Percentiles rank a stretch among this genome's conserved stretches.
These are phyloP conservation scores for Cardamine occulta DNA, from an alignment of 345 rosid species.

Conservation along the genomic window DNA sequence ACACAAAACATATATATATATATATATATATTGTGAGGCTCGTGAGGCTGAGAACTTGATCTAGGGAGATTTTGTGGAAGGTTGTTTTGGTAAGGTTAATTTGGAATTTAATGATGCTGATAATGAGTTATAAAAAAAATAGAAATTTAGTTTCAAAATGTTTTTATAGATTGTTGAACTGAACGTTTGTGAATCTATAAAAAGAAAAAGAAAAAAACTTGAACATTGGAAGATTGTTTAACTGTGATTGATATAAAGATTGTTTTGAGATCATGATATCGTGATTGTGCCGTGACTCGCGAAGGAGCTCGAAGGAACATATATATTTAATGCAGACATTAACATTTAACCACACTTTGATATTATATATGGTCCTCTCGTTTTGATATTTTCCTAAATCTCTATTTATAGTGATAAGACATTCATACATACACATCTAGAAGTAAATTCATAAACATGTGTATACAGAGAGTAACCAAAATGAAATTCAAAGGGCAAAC, in stretches of 20 bases:
- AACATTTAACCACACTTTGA: neutral
- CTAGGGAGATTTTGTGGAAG: neutral
- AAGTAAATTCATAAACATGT: neutral
- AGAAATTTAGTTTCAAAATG: no score
- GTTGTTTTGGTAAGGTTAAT: neutral
- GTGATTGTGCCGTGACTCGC: neutral
- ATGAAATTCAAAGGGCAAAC: neutral
- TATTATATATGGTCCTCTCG: neutral
- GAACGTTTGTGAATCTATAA: neutral
- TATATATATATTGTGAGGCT: no score
- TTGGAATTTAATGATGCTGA: neutral
- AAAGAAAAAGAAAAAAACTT: no score
- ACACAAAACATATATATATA: no score
- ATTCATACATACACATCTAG: neutral
- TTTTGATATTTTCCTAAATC: neutral
- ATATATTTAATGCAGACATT: neutral
- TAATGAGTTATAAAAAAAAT: neutral
- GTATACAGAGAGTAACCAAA: neutral
- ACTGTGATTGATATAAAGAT: no score
- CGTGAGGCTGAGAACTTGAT: neutral
- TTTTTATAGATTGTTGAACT: neutral
- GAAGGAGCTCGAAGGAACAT: neutral
- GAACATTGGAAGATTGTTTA: no score
- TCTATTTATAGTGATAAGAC: neutral
- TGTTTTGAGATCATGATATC: neutral